Conservation (phyloP, 257 asterid genomes). For the Solanum virginianum region DNA sequence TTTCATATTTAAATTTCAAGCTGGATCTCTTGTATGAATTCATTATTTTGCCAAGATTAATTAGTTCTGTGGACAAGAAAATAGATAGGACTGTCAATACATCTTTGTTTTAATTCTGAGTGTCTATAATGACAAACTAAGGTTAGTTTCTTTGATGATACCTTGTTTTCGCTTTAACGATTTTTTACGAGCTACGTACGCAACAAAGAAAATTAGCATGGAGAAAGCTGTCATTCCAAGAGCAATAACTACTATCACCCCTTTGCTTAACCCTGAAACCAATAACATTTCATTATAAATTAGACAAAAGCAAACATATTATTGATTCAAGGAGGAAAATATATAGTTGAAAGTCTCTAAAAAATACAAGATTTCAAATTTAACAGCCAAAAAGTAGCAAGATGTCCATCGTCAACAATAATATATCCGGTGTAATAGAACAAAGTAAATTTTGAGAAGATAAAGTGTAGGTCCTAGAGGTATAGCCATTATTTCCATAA, state of each 20-base stretch:
- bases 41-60: background rate
- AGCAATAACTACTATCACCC: constrained; percentile 36
- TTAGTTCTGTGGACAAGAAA: background rate
- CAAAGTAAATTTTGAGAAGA: background rate
- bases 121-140: background rate
- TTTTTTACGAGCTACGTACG: constrained; percentile 29
- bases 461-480: background rate
- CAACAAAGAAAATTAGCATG: constrained; percentile 47
- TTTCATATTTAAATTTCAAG: background rate
- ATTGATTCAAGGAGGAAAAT: background rate
- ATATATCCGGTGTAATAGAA: background rate
- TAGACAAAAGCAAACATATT: background rate
- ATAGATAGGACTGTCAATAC: background rate
- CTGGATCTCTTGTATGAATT: background rate
- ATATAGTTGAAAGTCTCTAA: background rate
- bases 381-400: background rate
- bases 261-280: constrained; percentile 32
- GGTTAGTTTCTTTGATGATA: background rate
- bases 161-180: constrained; percentile 44
- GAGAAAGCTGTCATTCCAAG: constrained; percentile 41
- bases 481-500: background rate
- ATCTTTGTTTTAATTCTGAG: background rate
- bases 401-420: background rate
- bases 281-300: background rate
- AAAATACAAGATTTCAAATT: background rate